These are phyloP conservation scores for Phytophthora cajani DNA, from an alignment of 352 stramenopile species.

Conservation along the genomic window DNA sequence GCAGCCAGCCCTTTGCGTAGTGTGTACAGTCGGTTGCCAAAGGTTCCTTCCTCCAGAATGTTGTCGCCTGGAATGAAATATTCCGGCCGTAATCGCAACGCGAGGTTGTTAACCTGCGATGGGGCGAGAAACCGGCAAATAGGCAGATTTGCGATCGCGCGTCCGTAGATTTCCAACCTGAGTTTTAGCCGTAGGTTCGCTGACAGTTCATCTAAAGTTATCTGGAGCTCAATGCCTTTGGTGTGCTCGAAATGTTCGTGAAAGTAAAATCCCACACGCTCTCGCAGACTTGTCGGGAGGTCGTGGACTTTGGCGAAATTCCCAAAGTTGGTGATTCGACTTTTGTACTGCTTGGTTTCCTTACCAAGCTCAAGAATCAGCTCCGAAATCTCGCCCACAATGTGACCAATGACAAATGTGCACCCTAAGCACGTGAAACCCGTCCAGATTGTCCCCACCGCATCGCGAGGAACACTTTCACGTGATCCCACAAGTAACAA, in stretches of 20 bases:
- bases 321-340: conserved; percentile 65
- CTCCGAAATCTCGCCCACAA: conserved; percentile 77
- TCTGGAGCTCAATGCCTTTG: conserved; percentile 65
- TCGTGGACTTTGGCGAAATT: conserved; percentile 69
- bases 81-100: conserved; percentile 54
- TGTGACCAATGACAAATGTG: conserved; percentile 79
- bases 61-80: conserved; percentile 39
- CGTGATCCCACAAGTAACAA: conserved; percentile 69
- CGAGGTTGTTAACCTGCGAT: conserved; percentile 54
- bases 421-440: conserved; percentile 66
- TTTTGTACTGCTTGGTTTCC: conserved; percentile 68
- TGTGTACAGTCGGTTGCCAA: conserved; percentile 58
- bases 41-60: conserved; percentile 32
- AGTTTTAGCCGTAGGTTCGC: conserved; percentile 63
- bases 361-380: conserved; percentile 78
- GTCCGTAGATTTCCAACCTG: conserved; percentile 67
- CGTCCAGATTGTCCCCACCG: conserved; percentile 63
- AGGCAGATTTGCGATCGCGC: conserved; percentile 45
- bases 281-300: conserved; percentile 50
- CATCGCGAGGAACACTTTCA: conserved; percentile 66
- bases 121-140: conserved; percentile 53
- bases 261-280: conserved; percentile 67
- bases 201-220: conserved; percentile 62
- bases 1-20: conserved; percentile 57
- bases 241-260: conserved; percentile 67